Evolutionary conservation across 2,329 filamentous ascomycete genomes (phyloP).

Genomic region (Epichloe sp.): DNA sequence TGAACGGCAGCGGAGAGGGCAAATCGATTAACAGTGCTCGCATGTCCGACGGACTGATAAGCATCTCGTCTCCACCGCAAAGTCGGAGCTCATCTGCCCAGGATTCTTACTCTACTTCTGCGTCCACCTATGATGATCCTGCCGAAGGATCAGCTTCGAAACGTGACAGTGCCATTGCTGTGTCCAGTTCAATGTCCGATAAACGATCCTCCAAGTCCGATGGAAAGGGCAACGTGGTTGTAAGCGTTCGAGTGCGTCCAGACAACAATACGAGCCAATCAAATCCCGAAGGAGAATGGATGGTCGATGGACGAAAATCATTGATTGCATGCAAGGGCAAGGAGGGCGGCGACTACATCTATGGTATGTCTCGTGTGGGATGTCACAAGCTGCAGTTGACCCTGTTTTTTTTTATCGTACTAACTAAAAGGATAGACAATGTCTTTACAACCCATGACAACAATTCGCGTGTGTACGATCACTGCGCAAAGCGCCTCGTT

Average conservation of each 20-base stretch:
- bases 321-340: constrained; percentile 74
- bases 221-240: constrained; percentile 84
- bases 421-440: constrained; percentile 52
- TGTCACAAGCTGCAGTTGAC: background rate
- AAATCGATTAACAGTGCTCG: constrained; percentile 56
- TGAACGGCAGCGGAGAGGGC: constrained; percentile 67
- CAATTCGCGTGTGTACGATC: constrained; percentile 89
- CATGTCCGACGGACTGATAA: constrained; percentile 63
- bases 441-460: constrained; percentile 91
- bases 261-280: constrained; percentile 54
- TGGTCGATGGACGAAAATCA: constrained; percentile 73
- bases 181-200: constrained; percentile 19
- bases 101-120: constrained; percentile 82
- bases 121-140: constrained; percentile 75
- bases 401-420: constrained; percentile 9
- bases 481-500: constrained; percentile 84
- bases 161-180: constrained; percentile 14
- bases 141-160: constrained; percentile 38
- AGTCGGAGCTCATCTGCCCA: constrained; percentile 87
- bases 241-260: constrained; percentile 87
- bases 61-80: constrained; percentile 68
- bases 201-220: constrained; percentile 48
- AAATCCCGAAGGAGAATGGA: constrained; percentile 69
- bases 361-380: constrained; percentile 46
- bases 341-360: constrained; percentile 84